These are phyloP conservation scores for Cladophialophora psammophila DNA, from an alignment of 2,329 filamentous ascomycete genomes.

Conservation along the genomic window DNA sequence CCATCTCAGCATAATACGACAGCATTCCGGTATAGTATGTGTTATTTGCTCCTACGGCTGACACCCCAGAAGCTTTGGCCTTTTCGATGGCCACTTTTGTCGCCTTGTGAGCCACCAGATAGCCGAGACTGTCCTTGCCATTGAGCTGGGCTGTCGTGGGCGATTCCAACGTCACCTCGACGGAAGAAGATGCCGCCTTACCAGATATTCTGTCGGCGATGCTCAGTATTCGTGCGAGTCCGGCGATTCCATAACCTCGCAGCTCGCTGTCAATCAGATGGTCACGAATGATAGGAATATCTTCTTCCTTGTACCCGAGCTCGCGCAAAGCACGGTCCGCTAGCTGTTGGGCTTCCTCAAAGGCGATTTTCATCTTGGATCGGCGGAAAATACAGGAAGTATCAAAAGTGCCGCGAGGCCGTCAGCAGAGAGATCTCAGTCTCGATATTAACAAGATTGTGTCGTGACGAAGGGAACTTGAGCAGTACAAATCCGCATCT, in stretches of 20 bases:
- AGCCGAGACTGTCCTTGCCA: constrained; percentile 28
- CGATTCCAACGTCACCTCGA: constrained; percentile 16
- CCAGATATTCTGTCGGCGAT: constrained; percentile 22
- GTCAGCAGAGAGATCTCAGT: not conserved
- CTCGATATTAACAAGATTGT: not conserved
- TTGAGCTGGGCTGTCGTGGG: constrained; percentile 29
- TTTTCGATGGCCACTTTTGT: constrained; percentile 29
- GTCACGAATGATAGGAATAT: constrained; percentile 22
- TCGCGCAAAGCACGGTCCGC: constrained; percentile 17
- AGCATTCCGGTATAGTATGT: constrained; percentile 33
- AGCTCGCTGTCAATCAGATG: constrained; percentile 34
- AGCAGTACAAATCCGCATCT: too few relatives aligned
- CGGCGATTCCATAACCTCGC: constrained; percentile 31
- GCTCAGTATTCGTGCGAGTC: constrained; percentile 30
- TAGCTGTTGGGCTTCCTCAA: constrained; percentile 7
- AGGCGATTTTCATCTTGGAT: constrained; percentile 8
- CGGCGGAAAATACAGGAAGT: not conserved
- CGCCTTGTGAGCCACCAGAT: constrained; percentile 29
- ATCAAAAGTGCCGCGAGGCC: not conserved
- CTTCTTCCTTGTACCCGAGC: constrained; percentile 20
- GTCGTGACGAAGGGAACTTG: too few relatives aligned
- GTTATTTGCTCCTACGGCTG: constrained; percentile 25
- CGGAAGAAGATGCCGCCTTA: constrained; percentile 3
- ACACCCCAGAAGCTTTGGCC: constrained; percentile 26
- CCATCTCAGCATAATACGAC: constrained; percentile 33